Conservation (phyloP, 2,329 filamentous ascomycete species). For the Cercospora canescens region DNA sequence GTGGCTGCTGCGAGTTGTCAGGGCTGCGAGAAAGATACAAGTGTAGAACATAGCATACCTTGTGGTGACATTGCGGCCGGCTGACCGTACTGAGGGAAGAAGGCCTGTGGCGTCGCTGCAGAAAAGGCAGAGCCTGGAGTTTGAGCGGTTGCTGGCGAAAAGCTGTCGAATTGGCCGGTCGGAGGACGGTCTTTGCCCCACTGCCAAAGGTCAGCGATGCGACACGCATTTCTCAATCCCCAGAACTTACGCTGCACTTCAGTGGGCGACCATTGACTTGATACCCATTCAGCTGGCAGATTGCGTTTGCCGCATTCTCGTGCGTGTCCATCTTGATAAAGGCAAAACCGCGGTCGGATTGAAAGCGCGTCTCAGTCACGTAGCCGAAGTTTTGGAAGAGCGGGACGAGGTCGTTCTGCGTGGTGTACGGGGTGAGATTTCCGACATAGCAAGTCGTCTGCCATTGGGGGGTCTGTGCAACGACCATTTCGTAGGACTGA, state of each 20-base stretch:
- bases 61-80: slow-evolving; percentile 59
- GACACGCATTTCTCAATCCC: not conserved
- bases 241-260: slow-evolving; percentile 92
- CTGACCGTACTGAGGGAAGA: slow-evolving; percentile 94
- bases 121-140: slow-evolving; percentile 68
- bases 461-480: slow-evolving; percentile 93
- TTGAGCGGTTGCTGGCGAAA: slow-evolving; percentile 74
- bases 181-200: slow-evolving; percentile 99
- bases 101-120: slow-evolving; percentile 67
- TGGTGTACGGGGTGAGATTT: slow-evolving; percentile 96
- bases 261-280: slow-evolving; percentile 95
- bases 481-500: slow-evolving; percentile 96
- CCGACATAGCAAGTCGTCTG: slow-evolving; percentile 98
- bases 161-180: slow-evolving; percentile 74
- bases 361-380: slow-evolving; percentile 95
- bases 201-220: slow-evolving; percentile 52
- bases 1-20: slow-evolving; percentile 39
- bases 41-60: slow-evolving; percentile 19
- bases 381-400: slow-evolving; percentile 99
- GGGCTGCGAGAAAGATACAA: not conserved
- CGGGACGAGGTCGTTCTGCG: slow-evolving; percentile 93
- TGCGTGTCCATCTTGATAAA: slow-evolving; percentile 99
- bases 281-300: slow-evolving; percentile 96
- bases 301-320: slow-evolving; percentile 97
- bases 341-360: slow-evolving; percentile 94